Percentiles rank a stretch among this genome's conserved stretches.
phyloP scores from a whole-genome alignment of 139 green algal genomes.

The Chlamydomonas sp. region DNA sequence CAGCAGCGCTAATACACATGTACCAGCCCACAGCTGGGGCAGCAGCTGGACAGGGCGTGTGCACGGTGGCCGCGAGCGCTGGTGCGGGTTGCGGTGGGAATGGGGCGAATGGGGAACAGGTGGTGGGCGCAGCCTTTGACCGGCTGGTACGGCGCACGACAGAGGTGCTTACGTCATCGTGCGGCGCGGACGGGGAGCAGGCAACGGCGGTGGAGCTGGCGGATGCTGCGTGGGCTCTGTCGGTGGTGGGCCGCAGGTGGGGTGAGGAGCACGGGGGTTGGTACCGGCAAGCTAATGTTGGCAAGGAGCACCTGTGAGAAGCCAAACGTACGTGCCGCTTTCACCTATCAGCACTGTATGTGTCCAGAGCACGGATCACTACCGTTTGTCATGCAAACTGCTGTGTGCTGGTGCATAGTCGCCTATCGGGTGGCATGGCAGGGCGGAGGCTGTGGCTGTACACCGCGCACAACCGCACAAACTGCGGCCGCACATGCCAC shows the following conservation, averaged over 20 bases:
- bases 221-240: constrained; percentile 16
- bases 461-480: no score
- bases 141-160: not conserved
- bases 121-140: not conserved
- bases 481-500: no score
- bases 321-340: no score
- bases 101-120: not conserved
- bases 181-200: not conserved
- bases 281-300: no score
- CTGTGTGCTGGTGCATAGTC: no score
- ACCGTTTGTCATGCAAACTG: no score
- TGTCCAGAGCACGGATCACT: no score
- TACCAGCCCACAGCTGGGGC: not conserved
- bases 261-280: not conserved
- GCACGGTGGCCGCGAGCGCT: no score
- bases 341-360: no score
- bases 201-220: constrained; percentile 15
- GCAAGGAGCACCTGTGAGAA: not conserved
- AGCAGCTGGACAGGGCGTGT: not conserved
- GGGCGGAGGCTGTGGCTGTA: no score
- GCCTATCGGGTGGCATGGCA: no score
- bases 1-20: not conserved
- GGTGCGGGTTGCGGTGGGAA: no score
- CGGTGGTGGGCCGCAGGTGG: constrained; percentile 5
- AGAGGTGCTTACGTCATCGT: not conserved